Conservation (phyloP, 1,139 yeast species). For the Wickerhamomyces sp. region DNA sequence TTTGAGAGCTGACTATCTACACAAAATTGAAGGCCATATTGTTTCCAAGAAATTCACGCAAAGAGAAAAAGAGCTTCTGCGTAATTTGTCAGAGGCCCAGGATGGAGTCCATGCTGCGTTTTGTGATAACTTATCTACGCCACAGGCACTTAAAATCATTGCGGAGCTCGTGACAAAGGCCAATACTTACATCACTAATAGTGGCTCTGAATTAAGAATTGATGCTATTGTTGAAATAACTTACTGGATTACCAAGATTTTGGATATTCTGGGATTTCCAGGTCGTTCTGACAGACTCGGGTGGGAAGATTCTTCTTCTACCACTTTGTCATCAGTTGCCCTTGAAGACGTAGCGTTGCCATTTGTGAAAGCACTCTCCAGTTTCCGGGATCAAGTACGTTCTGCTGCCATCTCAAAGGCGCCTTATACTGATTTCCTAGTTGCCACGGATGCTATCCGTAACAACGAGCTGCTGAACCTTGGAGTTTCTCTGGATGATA, state of each 20-base stretch:
- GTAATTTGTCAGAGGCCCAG: conserved; percentile 49
- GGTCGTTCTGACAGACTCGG: conserved; percentile 69
- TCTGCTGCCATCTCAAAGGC: conserved; percentile 62
- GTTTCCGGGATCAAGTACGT: conserved; percentile 80
- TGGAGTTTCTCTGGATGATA: conserved; percentile 85
- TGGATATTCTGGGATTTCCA: conserved; percentile 71
- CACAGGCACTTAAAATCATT: conserved; percentile 61
- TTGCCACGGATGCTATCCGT: conserved; percentile 54
- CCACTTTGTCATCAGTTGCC: conserved; percentile 26
- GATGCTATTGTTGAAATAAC: conserved; percentile 66
- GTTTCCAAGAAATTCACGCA: conserved; percentile 50
- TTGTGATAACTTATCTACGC: conserved; percentile 83
- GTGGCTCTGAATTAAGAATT: conserved; percentile 48
- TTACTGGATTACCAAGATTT: conserved; percentile 63
- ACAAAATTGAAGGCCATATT: conserved; percentile 32
- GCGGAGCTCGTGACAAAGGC: conserved; percentile 65
- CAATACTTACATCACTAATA: conserved; percentile 62
- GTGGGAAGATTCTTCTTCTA: conserved; percentile 49
- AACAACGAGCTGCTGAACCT: conserved; percentile 61
- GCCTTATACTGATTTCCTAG: conserved; percentile 49
- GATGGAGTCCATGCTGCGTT: conserved; percentile 69
- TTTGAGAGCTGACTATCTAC: conserved; percentile 51
- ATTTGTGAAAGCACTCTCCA: conserved; percentile 68
- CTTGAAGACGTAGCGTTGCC: conserved; percentile 73
- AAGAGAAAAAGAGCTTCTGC: conserved; percentile 50